Evolutionary conservation across 768 basidiomycete species (phyloP).

Genomic region (Macrolepiota albuminosa): DNA sequence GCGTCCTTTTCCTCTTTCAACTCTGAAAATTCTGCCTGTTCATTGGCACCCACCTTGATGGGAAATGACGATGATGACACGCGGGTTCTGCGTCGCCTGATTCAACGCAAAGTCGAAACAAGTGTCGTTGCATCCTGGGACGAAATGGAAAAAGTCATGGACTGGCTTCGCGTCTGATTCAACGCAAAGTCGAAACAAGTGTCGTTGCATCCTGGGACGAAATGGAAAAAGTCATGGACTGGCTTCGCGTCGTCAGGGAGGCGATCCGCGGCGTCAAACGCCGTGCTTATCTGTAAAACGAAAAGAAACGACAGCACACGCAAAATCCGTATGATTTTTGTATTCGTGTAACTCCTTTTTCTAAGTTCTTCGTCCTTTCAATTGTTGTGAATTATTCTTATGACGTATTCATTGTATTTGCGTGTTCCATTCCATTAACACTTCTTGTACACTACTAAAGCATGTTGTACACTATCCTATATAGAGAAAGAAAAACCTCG

Average conservation of each 20-base stretch:
- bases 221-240: slow-evolving; percentile 51
- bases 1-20: slow-evolving; percentile 38
- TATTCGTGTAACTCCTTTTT: slow-evolving; percentile 6
- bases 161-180: slow-evolving; percentile 61
- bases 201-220: slow-evolving; percentile 56
- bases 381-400: slow-evolving; percentile 10
- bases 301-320: slow-evolving; percentile 5
- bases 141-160: slow-evolving; percentile 54
- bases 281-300: slow-evolving; percentile 36
- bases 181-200: slow-evolving; percentile 60
- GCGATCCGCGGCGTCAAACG: slow-evolving; percentile 54
- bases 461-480: slow-evolving; percentile 13
- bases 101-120: slow-evolving; percentile 62
- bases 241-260: slow-evolving; percentile 63
- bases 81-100: slow-evolving; percentile 54
- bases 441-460: slow-evolving; percentile 16
- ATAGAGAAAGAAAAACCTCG: slow-evolving; percentile 7
- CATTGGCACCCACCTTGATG: slow-evolving; percentile 44
- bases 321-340: neutral
- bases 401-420: slow-evolving; percentile 28
- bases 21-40: slow-evolving; percentile 38
- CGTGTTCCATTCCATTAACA: slow-evolving; percentile 13
- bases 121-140: slow-evolving; percentile 51
- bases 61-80: slow-evolving; percentile 63
- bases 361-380: neutral